Evolutionary conservation across 805 yeast genomes (phyloP).

Genomic region (Candida rishiriensis): DNA sequence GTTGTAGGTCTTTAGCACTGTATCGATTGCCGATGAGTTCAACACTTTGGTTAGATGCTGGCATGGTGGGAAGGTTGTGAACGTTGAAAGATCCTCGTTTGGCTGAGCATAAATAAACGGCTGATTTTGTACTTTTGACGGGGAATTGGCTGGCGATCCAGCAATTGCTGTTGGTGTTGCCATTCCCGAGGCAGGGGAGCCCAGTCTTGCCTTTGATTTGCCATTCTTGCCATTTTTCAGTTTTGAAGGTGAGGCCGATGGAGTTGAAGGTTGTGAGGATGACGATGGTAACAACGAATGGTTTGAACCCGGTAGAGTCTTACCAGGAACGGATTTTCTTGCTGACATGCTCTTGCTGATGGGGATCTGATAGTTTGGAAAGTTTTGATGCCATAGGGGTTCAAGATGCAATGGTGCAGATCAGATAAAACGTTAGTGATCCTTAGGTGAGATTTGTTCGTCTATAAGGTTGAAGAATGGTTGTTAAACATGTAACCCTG

Average conservation of each 20-base stretch:
- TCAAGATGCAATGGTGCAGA: too few species aligned
- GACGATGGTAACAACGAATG: background rate
- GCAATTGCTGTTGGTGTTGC: background rate
- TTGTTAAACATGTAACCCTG: too few species aligned
- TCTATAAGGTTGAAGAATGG: too few species aligned
- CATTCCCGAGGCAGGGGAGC: background rate
- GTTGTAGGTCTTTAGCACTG: conserved; percentile 44
- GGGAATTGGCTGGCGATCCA: background rate
- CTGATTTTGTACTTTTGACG: background rate
- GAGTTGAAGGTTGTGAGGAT: conserved; percentile 1
- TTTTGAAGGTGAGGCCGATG: conserved; percentile 1
- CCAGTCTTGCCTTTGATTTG: background rate
- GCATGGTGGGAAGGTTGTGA: conserved; percentile 41
- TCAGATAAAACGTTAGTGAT: too few species aligned
- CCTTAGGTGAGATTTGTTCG: too few species aligned
- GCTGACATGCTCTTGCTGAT: conserved; percentile 7
- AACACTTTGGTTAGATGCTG: conserved; percentile 45
- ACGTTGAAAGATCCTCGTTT: conserved; percentile 17
- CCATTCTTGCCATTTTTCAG: background rate
- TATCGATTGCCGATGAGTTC: conserved; percentile 44
- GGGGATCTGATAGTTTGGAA: too few species aligned
- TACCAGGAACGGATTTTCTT: conserved; percentile 15
- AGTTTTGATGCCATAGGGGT: too few species aligned
- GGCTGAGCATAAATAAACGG: background rate
- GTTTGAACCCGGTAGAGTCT: conserved; percentile 9